phyloP scores from a whole-genome alignment of 2,329 filamentous ascomycete genomes.

The Colletotrichum orbiculare region DNA sequence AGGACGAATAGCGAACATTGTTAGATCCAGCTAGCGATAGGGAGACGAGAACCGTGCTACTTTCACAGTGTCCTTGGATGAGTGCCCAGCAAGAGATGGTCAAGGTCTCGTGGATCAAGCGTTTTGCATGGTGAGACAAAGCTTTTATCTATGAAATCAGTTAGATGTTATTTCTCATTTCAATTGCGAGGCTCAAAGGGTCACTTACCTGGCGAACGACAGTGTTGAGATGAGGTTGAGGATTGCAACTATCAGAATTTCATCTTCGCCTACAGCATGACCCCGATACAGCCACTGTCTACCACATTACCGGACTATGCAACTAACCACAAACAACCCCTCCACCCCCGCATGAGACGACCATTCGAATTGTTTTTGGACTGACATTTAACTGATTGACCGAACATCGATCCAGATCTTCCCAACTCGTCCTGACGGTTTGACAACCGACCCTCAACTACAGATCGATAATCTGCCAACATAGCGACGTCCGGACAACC shows the following conservation, averaged over 20 bases:
- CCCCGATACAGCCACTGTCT: conserved; percentile 11
- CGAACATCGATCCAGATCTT: conserved; percentile 31
- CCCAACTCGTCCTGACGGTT: background rate
- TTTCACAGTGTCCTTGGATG: conserved; percentile 16
- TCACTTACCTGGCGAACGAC: conserved; percentile 37
- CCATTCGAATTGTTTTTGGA: conserved; percentile 11
- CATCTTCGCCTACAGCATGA: background rate
- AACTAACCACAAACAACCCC: conserved; percentile 23
- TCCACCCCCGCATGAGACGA: conserved; percentile 28
- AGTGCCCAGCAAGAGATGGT: background rate
- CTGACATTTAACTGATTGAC: conserved; percentile 28
- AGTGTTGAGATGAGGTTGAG: conserved; percentile 25
- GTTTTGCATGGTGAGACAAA: background rate
- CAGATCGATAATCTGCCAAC: conserved; percentile 40
- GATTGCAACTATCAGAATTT: conserved; percentile 32
- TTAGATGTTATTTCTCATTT: background rate
- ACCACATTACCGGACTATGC: conserved; percentile 28
- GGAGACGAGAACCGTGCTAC: background rate
- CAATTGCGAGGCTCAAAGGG: background rate
- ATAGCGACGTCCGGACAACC: conserved; percentile 90
- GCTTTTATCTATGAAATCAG: background rate
- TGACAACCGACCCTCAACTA: conserved; percentile 11
- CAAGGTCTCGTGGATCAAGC: background rate
- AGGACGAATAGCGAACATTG: conserved; percentile 13
- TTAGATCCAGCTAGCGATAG: background rate